Conservation (phyloP, 805 yeast genomes). For the Cephaloascus fragrans region DNA sequence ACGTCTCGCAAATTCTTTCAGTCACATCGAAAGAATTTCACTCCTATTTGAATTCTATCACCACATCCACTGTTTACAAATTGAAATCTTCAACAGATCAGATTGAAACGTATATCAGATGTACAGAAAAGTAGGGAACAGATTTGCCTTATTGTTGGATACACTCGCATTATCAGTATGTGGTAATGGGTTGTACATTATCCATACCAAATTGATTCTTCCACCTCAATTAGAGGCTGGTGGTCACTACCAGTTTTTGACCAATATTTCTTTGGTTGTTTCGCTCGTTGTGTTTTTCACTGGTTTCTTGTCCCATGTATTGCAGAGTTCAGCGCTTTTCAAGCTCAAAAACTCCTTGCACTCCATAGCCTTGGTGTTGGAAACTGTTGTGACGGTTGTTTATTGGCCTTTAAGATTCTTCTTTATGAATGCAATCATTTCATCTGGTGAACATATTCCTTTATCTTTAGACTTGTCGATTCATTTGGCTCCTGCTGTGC, state of each 20-base stretch:
- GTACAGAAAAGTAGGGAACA: background rate
- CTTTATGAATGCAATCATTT: slow-evolving; percentile 35
- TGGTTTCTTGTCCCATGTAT: slow-evolving; percentile 26
- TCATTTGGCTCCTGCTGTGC: slow-evolving; percentile 49
- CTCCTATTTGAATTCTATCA: no score
- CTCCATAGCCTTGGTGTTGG: slow-evolving; percentile 48
- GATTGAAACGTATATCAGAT: background rate
- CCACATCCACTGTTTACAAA: no score
- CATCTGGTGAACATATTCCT: slow-evolving; percentile 28
- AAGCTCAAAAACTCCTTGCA: slow-evolving; percentile 30
- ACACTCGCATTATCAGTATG: background rate
- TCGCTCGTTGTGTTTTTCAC: slow-evolving; percentile 32
- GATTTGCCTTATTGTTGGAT: background rate
- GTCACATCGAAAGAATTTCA: no score
- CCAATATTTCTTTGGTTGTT: slow-evolving; percentile 48
- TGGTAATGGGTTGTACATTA: background rate
- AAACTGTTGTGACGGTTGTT: slow-evolving; percentile 48
- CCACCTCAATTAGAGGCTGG: slow-evolving; percentile 44
- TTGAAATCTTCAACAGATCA: background rate
- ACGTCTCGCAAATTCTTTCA: no score
- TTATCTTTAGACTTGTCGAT: slow-evolving; percentile 43
- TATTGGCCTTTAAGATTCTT: slow-evolving; percentile 64
- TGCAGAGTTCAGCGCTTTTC: slow-evolving; percentile 14
- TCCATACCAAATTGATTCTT: slow-evolving; percentile 11
- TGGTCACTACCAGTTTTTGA: slow-evolving; percentile 66